Evolutionary conservation across 2,329 filamentous ascomycete genomes (phyloP).

Genomic region (Emergomyces pasteurianus): DNA sequence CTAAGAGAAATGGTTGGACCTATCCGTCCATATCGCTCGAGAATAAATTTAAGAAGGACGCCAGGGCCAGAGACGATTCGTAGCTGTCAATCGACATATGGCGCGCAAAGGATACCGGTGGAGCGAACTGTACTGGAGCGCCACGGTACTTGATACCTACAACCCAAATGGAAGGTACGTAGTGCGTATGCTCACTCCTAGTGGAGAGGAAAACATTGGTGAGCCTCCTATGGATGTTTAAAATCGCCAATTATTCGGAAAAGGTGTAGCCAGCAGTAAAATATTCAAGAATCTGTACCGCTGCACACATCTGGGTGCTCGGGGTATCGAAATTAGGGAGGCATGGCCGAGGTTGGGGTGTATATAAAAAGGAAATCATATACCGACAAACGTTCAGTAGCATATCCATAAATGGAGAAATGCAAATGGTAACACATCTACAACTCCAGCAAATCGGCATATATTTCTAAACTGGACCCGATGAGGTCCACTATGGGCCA

Average conservation of each 20-base stretch:
- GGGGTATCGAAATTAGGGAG: background rate
- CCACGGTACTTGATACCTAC: background rate
- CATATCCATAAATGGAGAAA: background rate
- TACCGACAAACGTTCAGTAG: background rate
- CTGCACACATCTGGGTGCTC: background rate
- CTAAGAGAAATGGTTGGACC: background rate
- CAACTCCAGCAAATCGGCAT: slow-evolving; percentile 33
- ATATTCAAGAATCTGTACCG: background rate
- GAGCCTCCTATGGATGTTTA: background rate
- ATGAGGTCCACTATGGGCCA: slow-evolving; percentile 38
- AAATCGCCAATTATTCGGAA: background rate
- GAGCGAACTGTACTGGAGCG: background rate
- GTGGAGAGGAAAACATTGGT: background rate
- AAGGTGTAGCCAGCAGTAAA: background rate
- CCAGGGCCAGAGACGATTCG: background rate
- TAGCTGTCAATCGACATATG: background rate
- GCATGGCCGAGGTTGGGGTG: background rate
- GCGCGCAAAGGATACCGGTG: background rate
- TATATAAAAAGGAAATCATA: background rate
- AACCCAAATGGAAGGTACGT: background rate
- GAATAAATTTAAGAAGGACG: background rate
- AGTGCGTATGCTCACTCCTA: background rate
- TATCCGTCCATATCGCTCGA: background rate
- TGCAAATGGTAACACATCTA: background rate
- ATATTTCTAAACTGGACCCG: slow-evolving; percentile 35